Base-by-base conservation (phyloP, 306 rosid species). In the Vigna radiata region DNA sequence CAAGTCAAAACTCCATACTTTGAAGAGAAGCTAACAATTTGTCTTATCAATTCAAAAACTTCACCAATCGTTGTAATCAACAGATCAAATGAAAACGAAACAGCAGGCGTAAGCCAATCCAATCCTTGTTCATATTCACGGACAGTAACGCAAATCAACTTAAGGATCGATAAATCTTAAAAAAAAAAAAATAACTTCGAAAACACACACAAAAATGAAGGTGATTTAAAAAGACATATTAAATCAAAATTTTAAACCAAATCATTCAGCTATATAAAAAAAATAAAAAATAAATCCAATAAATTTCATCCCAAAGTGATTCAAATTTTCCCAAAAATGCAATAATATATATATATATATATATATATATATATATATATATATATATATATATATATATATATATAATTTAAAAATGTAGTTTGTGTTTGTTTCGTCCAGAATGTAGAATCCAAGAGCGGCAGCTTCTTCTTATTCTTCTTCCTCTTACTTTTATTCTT, bases 71-170 rank as follows among this genome's bases (percentile, higher is more conserved):
- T 21, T 11, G 36, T 61, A 70, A 81, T 73, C 49, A 77, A 56
- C 59, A 75, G 83, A 85, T 79, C 88, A 62, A 75, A 84, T 55
- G 54, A 70, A 77, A 79, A 83, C 61, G 82, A 63, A 80, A 77
- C 44, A 70, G 71, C 1, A 54, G 14, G 4, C 60, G 29, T 18
- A 8, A 54, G 29, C 14, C 11, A 69, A 7, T 59, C 14, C 11
- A 69, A 5, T 66, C 72, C 21, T 25, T n/a, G 6, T 62, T 63
- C 46, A 62, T 75, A 65, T 68, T 73, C 2, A 49, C 4, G 15
- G 11, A 11, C 23, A 50, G 62, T 46, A 67, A 72, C 29, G n/a
- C 1, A 29, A 80, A 77, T 41, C 31, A 19, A 68, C 43, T 72
- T 4, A 3, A 68, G 65, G 54, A 81, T 74, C 31, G 5, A 52